These are phyloP conservation scores for Cryomyces minteri DNA, from an alignment of 495 filamentous ascomycete genomes.

Conservation along the genomic window DNA sequence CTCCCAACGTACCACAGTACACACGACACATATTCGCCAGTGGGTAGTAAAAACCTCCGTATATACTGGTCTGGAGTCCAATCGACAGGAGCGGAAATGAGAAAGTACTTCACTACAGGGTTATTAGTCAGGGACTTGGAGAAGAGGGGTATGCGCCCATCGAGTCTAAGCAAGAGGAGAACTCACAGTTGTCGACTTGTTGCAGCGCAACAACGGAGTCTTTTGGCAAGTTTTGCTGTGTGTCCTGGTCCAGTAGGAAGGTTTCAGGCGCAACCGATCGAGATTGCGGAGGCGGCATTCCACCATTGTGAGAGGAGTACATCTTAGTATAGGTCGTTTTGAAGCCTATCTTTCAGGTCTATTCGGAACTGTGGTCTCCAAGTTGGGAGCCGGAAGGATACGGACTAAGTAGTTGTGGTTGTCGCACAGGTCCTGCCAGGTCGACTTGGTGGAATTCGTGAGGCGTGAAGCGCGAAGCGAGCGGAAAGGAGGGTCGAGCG, in stretches of 20 bases:
- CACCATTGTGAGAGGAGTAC: not conserved
- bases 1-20: slow-evolving; percentile 60
- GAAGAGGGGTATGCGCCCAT: not conserved
- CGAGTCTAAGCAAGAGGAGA: not conserved
- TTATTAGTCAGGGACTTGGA: slow-evolving; percentile 11
- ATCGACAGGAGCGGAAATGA: slow-evolving; percentile 95
- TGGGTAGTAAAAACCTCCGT: slow-evolving; percentile 82
- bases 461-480: slow-evolving; percentile 16
- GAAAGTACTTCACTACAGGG: slow-evolving; percentile 87
- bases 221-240: slow-evolving; percentile 86
- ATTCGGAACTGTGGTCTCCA: not conserved
- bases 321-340: not conserved
- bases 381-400: slow-evolving; percentile 4
- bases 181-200: slow-evolving; percentile 95
- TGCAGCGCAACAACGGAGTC: slow-evolving; percentile 95
- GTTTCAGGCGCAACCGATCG: slow-evolving; percentile 52
- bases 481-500: slow-evolving; percentile 8
- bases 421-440: slow-evolving; percentile 15
- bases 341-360: not conserved
- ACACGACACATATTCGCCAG: slow-evolving; percentile 96
- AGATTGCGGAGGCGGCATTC: slow-evolving; percentile 24
- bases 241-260: slow-evolving; percentile 92
- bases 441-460: slow-evolving; percentile 3
- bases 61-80: slow-evolving; percentile 96
- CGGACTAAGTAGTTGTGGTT: slow-evolving; percentile 6